Percentiles rank a stretch among this genome's conserved stretches.
phyloP scores from a whole-genome alignment of 2,329 filamentous ascomycete genomes.

The Pseudogymnoascus verrucosus region DNA sequence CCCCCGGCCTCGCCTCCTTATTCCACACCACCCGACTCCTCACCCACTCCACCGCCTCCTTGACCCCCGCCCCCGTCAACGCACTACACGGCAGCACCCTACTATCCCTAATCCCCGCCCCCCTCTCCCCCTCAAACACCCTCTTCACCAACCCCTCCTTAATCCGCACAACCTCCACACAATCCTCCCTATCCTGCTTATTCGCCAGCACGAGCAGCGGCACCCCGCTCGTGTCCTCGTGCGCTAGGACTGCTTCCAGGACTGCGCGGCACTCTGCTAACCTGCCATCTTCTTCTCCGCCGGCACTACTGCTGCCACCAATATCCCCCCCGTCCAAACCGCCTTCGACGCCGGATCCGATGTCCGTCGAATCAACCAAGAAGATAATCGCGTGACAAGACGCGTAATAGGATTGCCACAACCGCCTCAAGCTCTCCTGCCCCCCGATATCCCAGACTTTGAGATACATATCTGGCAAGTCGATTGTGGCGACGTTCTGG shows the following conservation, averaged over 20 bases:
- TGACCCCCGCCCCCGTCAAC: constrained; percentile 78
- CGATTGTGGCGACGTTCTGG: constrained; percentile 90
- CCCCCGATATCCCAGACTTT: constrained; percentile 99
- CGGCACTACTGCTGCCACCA: neutral
- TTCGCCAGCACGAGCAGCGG: constrained; percentile 90
- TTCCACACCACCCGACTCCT: constrained; percentile 92
- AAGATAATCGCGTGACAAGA: constrained; percentile 96
- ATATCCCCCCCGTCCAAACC: constrained; percentile 11
- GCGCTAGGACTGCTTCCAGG: constrained; percentile 80
- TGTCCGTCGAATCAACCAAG: constrained; percentile 90
- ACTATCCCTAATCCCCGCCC: constrained; percentile 76
- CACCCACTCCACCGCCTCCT: constrained; percentile 96
- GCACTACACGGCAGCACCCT: constrained; percentile 86
- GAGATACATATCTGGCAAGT: constrained; percentile 88
- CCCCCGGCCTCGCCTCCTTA: constrained; percentile 81
- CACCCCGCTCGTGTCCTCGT: constrained; percentile 82
- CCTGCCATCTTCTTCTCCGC: constrained; percentile 41
- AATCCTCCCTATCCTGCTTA: constrained; percentile 96
- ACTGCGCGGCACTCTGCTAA: constrained; percentile 85
- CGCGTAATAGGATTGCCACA: constrained; percentile 95
- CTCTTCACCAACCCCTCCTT: constrained; percentile 94
- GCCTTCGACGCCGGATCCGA: constrained; percentile 59
- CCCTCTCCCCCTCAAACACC: constrained; percentile 92
- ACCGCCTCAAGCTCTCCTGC: constrained; percentile 75
- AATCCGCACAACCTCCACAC: constrained; percentile 92